phyloP scores from a whole-genome alignment of 768 basidiomycete species.

The Trametes maxima region DNA sequence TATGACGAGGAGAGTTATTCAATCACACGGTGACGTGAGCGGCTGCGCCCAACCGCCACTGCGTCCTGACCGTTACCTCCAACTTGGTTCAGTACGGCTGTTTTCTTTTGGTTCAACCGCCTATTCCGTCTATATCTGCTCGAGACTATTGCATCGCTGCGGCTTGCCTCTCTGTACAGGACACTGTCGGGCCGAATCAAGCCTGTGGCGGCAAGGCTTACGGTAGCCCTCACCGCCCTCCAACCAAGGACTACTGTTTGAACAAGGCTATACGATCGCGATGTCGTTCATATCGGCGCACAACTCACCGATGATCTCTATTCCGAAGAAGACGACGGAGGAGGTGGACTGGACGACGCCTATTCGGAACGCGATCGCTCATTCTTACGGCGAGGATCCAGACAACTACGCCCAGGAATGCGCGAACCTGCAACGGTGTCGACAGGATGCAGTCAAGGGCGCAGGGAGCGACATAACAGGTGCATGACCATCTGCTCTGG shows the following conservation, averaged over 20 bases:
- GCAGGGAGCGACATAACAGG: constrained; percentile 97
- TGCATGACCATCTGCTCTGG: constrained; percentile 36
- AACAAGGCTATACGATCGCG: background rate
- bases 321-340: constrained; percentile 92
- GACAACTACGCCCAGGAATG: constrained; percentile 87
- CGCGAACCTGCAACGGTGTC: constrained; percentile 80
- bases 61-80: background rate
- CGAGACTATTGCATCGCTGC: background rate
- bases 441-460: constrained; percentile 95
- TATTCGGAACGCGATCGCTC: constrained; percentile 81
- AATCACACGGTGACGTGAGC: constrained; percentile 20
- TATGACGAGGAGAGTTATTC: background rate
- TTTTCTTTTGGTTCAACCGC: background rate
- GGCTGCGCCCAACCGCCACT: background rate
- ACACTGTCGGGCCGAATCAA: no score
- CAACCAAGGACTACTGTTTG: no score
- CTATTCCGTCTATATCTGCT: background rate
- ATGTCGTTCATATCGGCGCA: constrained; percentile 55
- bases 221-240: no score
- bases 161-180: no score
- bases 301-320: constrained; percentile 87
- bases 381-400: constrained; percentile 92
- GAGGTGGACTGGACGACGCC: constrained; percentile 96
- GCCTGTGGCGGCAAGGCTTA: no score
- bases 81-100: background rate